These are phyloP conservation scores for Moricandia moricandioides DNA, from an alignment of 345 rosid genomes.

Conservation along the genomic window DNA sequence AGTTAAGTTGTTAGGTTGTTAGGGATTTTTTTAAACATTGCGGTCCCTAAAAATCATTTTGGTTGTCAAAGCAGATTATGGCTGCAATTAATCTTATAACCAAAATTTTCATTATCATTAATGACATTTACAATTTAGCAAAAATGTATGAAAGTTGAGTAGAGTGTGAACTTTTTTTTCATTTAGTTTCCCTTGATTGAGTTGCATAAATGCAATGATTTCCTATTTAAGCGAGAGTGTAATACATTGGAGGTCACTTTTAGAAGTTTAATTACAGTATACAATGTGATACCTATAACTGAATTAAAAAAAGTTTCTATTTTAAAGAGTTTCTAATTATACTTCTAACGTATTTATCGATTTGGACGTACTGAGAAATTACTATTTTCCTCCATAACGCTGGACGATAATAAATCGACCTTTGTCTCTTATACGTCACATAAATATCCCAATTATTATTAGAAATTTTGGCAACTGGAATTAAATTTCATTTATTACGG, in stretches of 20 bases:
- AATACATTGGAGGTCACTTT: no score
- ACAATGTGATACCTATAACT: no score
- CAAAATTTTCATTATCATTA: no score
- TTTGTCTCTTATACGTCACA: conserved; percentile 1
- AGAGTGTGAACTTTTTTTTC: not conserved
- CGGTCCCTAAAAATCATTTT: no score
- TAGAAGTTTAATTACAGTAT: no score
- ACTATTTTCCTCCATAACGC: not conserved
- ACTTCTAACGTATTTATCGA: not conserved
- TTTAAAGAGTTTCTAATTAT: no score
- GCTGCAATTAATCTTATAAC: no score
- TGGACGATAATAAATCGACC: conserved; percentile 7
- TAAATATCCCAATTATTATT: conserved; percentile 22
- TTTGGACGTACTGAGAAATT: not conserved
- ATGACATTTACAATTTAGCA: no score
- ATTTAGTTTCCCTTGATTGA: not conserved
- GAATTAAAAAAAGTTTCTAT: no score
- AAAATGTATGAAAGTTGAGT: not conserved
- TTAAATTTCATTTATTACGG: conserved; percentile 27
- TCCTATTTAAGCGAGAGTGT: not conserved
- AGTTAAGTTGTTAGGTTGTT: no score
- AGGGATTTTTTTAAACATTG: no score
- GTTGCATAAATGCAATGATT: not conserved
- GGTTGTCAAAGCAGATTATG: no score
- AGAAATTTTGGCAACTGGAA: conserved; percentile 16